Evolutionary conservation across 2,329 filamentous ascomycete genomes (phyloP), one percentile per base, ranked within the genome.

Genomic region (Epichloe aotearoae): DNA sequence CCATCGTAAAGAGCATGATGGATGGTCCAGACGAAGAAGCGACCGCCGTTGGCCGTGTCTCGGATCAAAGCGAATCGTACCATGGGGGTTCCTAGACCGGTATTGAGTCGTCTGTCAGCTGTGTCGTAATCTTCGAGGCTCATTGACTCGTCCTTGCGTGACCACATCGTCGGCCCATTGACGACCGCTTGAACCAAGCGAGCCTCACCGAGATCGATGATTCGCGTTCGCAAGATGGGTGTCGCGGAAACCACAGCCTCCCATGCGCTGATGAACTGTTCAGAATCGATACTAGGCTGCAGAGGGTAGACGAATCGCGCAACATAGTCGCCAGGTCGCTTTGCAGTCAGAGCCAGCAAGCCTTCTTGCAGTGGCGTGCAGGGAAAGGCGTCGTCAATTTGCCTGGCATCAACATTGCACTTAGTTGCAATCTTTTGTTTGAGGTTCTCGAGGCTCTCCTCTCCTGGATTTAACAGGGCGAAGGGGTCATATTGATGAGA

Each of bases 1-100:
- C 74, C 74, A 48, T 78, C 75, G 50, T 77, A 78, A 0, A 76
- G 59, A 12, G 69, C 70, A 54, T 77, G 74, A 52, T 77, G 74
- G 57, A 75, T 69, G 0, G 72, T 72, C 55, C 72, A 73, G 61
- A 42, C 38, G 17, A 46, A 54, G 37, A 19, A 50, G 41, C 10
- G 36, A n/a, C 10, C 30, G 11, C 45, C 23, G 3, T 36, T 15
- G 4, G 2, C 3, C 5, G 10, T 46, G 40, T 47, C 50, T 8
- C 54, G 40, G 19, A 59, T 20, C 3, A 59, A 12, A 8, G 57
- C 55, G 12, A 56, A 17, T n/a, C 34, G 12, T 10, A 23, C 10
- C 14, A 62, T 49, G 0, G 44, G 33, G 30, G n/a, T 26, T 26
- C 43, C 50, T 2, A 55, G 17, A 17, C 76, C 66, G 51, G 75